Conservation (phyloP, 164 flowering plant genomes). For the Kalanchoe fedtschenkoi region DNA sequence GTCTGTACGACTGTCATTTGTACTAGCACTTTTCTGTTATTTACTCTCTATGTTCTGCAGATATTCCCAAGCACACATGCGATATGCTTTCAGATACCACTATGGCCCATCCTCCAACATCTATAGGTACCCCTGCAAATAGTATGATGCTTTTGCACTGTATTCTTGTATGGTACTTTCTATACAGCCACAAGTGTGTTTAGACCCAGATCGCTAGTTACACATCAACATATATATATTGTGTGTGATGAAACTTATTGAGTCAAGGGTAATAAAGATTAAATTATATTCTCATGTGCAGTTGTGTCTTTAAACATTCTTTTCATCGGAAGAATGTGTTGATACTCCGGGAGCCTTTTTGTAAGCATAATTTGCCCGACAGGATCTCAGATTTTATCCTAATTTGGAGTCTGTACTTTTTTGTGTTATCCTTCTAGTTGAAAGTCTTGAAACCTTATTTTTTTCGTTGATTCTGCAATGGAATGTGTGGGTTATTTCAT, state of each 20-base stretch:
- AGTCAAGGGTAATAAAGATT: not conserved
- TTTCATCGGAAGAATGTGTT: not conserved
- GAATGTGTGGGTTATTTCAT: not conserved
- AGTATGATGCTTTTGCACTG: not conserved
- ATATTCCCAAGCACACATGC: conserved; percentile 14
- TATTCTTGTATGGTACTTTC: not conserved
- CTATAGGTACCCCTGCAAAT: conserved; percentile 17
- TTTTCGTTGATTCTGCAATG: not conserved
- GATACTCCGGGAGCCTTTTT: not conserved
- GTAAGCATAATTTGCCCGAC: not conserved
- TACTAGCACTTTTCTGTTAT: not conserved
- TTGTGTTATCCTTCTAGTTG: not conserved
- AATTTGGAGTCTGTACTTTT: not conserved
- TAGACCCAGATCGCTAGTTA: not conserved
- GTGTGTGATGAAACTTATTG: not conserved
- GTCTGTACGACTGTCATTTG: not conserved
- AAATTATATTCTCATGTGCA: not conserved
- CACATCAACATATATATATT: not conserved
- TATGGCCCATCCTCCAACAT: conserved; percentile 12
- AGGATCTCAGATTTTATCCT: not conserved
- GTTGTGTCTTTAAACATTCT: not conserved
- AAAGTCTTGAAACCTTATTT: not conserved
- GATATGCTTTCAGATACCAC: conserved; percentile 7
- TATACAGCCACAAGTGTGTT: not conserved
- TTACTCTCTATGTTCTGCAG: conserved; percentile 22